Conservation (phyloP, 2,329 filamentous ascomycete species). For the Coniochaeta ligniaria region DNA sequence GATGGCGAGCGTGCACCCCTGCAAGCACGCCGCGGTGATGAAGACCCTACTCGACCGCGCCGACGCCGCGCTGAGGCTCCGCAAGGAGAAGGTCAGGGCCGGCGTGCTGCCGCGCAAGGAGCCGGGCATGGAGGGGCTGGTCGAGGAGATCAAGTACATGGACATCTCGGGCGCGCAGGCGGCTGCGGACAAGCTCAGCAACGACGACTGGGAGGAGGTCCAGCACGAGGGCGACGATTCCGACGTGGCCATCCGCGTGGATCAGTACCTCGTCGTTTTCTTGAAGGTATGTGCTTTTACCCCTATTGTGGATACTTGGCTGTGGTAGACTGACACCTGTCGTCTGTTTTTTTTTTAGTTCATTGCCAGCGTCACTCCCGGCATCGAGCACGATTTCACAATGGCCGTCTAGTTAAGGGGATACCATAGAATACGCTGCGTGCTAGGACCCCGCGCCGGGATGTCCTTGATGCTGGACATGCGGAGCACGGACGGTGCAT, state of each 20-base stretch:
- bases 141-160: slow-evolving; percentile 68
- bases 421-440: neutral
- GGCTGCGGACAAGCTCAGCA: slow-evolving; percentile 34
- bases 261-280: slow-evolving; percentile 83
- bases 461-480: no score
- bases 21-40: slow-evolving; percentile 97
- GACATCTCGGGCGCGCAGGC: slow-evolving; percentile 43
- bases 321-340: slow-evolving; percentile 2
- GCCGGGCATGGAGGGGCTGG: slow-evolving; percentile 73
- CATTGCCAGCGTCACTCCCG: slow-evolving; percentile 85
- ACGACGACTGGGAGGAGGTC: slow-evolving; percentile 61
- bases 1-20: slow-evolving; percentile 95
- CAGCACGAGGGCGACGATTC: slow-evolving; percentile 57
- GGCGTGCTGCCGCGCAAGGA: slow-evolving; percentile 41
- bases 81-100: slow-evolving; percentile 70
- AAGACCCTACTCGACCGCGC: slow-evolving; percentile 93
- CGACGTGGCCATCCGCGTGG: slow-evolving; percentile 76
- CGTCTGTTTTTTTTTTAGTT: slow-evolving; percentile 39
- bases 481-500: no score
- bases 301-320: neutral
- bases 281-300: slow-evolving; percentile 54
- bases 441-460: no score
- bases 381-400: slow-evolving; percentile 96
- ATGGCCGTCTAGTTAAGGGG: slow-evolving; percentile 65
- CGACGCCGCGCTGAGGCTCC: slow-evolving; percentile 83